phyloP scores from a whole-genome alignment of 2,329 filamentous ascomycete species.

The Calonectria pauciramosa region DNA sequence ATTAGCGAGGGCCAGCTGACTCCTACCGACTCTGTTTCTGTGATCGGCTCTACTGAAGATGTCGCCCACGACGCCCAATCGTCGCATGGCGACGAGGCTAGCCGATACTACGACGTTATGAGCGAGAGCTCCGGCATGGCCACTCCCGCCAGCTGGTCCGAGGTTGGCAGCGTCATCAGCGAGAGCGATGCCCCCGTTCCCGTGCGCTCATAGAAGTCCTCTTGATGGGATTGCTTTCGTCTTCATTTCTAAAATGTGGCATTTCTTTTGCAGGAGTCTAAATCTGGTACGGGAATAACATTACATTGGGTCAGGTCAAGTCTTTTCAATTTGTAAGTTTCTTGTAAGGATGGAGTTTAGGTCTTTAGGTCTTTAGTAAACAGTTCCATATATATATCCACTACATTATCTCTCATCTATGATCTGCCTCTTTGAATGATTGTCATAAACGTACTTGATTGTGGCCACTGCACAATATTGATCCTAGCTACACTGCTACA shows the following conservation, averaged over 20 bases:
- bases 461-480: too few relatives aligned
- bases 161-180: conserved; percentile 74
- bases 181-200: conserved; percentile 61
- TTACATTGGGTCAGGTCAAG: conserved; percentile 11
- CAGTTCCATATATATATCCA: conserved; percentile 44
- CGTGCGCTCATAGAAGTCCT: conserved; percentile 46
- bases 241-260: conserved; percentile 8
- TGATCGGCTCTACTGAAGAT: conserved; percentile 66
- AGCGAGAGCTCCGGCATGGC: conserved; percentile 71
- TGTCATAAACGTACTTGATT: too few relatives aligned
- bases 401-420: conserved; percentile 18
- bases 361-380: conserved; percentile 15
- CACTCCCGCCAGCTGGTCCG: conserved; percentile 75
- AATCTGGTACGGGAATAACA: conserved; percentile 15
- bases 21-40: conserved; percentile 70
- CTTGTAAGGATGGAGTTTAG: conserved; percentile 36
- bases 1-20: conserved; percentile 69
- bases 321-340: conserved; percentile 13
- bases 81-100: conserved; percentile 53
- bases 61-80: conserved; percentile 59
- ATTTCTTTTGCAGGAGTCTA: conserved; percentile 16
- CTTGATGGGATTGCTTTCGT: not conserved
- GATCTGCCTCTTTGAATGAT: too few relatives aligned
- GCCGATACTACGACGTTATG: conserved; percentile 66
- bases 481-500: too few relatives aligned